A percentile compares a stretch with the other conserved stretches of the same genome.
phyloP scores from a whole-genome alignment of 768 basidiomycete genomes.

The Lactarius tabidus region DNA sequence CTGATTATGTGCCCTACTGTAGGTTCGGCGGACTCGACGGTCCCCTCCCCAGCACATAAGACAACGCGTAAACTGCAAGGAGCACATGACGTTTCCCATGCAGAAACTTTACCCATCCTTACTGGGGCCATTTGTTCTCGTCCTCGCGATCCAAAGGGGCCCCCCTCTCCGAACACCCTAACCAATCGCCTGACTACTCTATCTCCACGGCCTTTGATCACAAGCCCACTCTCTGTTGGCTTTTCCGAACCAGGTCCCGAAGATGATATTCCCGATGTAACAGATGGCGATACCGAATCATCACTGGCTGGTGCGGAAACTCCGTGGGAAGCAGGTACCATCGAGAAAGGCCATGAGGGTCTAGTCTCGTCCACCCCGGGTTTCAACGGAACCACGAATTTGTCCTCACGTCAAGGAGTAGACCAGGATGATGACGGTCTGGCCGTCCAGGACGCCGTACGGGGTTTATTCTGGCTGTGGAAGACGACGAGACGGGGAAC shows the following conservation, averaged over 20 bases:
- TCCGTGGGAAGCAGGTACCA: background rate
- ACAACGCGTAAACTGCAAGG: slow-evolving; percentile 31
- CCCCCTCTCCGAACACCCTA: slow-evolving; percentile 32
- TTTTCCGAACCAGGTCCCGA: background rate
- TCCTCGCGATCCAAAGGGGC: slow-evolving; percentile 27
- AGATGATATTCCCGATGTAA: slow-evolving; percentile 13
- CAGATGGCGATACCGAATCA: slow-evolving; percentile 18
- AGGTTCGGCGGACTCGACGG: slow-evolving; percentile 72
- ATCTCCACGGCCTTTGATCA: slow-evolving; percentile 27
- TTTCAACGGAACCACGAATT: background rate
- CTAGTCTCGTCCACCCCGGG: background rate
- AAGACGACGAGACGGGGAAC: slow-evolving; percentile 6
- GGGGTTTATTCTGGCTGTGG: slow-evolving; percentile 18
- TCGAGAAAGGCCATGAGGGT: background rate
- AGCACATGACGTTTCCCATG: slow-evolving; percentile 15
- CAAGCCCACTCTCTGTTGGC: background rate
- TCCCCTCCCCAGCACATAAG: slow-evolving; percentile 47
- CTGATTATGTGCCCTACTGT: slow-evolving; percentile 1
- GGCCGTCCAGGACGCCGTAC: slow-evolving; percentile 17
- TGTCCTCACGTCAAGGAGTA: background rate
- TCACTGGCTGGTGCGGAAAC: slow-evolving; percentile 5
- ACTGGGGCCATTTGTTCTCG: slow-evolving; percentile 22
- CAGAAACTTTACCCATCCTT: slow-evolving; percentile 28
- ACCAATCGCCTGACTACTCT: slow-evolving; percentile 30
- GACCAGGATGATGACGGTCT: background rate